Evolutionary conservation across 768 basidiomycete species (phyloP).

Genomic region (Leccinellum albellum): DNA sequence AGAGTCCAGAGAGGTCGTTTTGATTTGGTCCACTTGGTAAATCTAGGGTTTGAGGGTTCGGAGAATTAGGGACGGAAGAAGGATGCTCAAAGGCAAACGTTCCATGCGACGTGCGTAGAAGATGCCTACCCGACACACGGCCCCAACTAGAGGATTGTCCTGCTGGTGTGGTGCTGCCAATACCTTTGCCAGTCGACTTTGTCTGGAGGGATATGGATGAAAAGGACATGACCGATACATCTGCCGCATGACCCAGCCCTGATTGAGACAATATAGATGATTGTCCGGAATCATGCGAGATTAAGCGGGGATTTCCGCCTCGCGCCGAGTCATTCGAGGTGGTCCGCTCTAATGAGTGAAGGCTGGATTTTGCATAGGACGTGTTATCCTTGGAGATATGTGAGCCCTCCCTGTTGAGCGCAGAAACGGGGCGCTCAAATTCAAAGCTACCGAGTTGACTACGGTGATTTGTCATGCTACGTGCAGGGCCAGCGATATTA

Average conservation of each 20-base stretch:
- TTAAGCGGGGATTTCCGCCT: constrained; percentile 11
- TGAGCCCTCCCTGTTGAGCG: constrained; percentile 29
- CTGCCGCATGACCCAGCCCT: constrained; percentile 37
- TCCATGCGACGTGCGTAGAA: constrained; percentile 46
- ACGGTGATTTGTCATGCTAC: constrained; percentile 37
- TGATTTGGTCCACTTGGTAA: constrained; percentile 16
- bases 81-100: constrained; percentile 69
- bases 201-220: constrained; percentile 38
- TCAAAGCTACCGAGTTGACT: constrained; percentile 73
- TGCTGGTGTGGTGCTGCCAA: constrained; percentile 22
- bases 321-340: constrained; percentile 25
- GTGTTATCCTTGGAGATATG: constrained; percentile 3
- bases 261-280: constrained; percentile 22
- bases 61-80: constrained; percentile 46
- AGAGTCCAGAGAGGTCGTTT: constrained; percentile 1
- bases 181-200: constrained; percentile 32
- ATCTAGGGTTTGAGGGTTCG: constrained; percentile 18
- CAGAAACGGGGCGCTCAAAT: constrained; percentile 63
- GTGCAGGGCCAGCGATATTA: constrained; percentile 6
- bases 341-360: constrained; percentile 22
- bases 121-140: constrained; percentile 44
- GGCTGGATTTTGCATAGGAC: constrained; percentile 11
- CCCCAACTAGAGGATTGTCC: constrained; percentile 56
- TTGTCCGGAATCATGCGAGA: constrained; percentile 11
- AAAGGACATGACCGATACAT: constrained; percentile 30